Conservation (phyloP, 1,284 basidiomycete genomes). For the Sporisorium graminicola region DNA sequence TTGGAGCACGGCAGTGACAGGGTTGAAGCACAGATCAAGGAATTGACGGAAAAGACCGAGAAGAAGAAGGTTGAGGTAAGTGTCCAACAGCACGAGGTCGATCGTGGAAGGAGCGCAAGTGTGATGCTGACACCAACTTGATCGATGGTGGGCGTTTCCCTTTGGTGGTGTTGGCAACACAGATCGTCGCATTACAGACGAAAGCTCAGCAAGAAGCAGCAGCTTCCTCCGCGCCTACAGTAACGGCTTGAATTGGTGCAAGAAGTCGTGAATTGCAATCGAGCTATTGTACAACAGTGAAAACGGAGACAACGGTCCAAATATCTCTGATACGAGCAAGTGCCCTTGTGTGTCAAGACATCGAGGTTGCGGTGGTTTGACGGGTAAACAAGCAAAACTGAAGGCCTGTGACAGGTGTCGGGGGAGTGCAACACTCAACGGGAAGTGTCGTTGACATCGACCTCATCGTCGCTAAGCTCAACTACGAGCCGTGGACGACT, state of each 20-base stretch:
- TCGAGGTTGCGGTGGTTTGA: background rate
- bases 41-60: slow-evolving; percentile 51
- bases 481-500: slow-evolving; percentile 3
- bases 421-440: background rate
- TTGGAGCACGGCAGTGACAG: slow-evolving; percentile 27
- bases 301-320: background rate
- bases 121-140: slow-evolving; percentile 1
- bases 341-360: background rate
- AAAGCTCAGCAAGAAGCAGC: slow-evolving; percentile 50
- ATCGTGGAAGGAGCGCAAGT: background rate
- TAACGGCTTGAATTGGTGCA: slow-evolving; percentile 10
- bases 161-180: background rate
- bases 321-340: background rate
- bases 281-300: slow-evolving; percentile 26
- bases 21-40: slow-evolving; percentile 55
- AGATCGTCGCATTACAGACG: slow-evolving; percentile 56
- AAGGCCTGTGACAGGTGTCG: too few species aligned
- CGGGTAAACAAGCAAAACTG: background rate
- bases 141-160: background rate
- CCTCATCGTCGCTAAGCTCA: slow-evolving; percentile 19
- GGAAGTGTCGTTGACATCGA: slow-evolving; percentile 32
- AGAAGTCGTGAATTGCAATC: background rate
- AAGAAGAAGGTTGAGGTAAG: slow-evolving; percentile 60
- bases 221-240: slow-evolving; percentile 2
- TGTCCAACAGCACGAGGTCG: background rate